A percentile compares a stretch with the other conserved stretches of the same genome.
Conservation (phyloP, 352 stramenopile species). For the Globisporangium cylindrosporum region DNA sequence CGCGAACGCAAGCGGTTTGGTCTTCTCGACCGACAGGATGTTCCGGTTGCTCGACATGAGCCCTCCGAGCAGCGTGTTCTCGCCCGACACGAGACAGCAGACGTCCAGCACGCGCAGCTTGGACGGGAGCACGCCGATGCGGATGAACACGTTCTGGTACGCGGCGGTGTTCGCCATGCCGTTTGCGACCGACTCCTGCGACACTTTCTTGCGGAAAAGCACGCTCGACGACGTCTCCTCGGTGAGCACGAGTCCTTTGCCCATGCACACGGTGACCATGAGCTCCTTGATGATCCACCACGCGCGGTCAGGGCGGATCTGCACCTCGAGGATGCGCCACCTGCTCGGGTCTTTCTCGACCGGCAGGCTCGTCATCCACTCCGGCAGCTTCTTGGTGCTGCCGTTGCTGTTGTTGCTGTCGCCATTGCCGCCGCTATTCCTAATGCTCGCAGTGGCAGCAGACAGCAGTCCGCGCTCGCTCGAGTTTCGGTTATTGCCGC, state of each 20-base stretch:
- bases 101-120: constrained; percentile 78
- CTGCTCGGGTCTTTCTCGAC: constrained; percentile 58
- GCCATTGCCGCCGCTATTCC: not conserved
- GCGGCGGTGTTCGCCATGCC: constrained; percentile 63
- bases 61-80: constrained; percentile 63
- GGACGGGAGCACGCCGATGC: constrained; percentile 67
- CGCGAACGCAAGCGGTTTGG: constrained; percentile 43
- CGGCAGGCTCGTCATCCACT: constrained; percentile 56
- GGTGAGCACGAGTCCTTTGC: constrained; percentile 60
- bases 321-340: constrained; percentile 71
- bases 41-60: constrained; percentile 42
- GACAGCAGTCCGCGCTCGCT: constrained; percentile 4
- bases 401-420: too few relatives aligned
- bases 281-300: constrained; percentile 83
- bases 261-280: constrained; percentile 72
- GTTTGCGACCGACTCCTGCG: constrained; percentile 54
- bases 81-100: constrained; percentile 56
- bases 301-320: constrained; percentile 62
- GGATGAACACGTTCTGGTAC: constrained; percentile 73
- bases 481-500: not conserved
- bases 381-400: constrained; percentile 23
- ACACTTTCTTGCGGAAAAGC: constrained; percentile 69
- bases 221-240: constrained; percentile 56
- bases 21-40: constrained; percentile 33
- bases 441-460: constrained; percentile 12